Evolutionary conservation across 1,284 basidiomycete species (phyloP), one percentile per base, ranked within the genome.

Genomic region (Ceratobasidium sp.): DNA sequence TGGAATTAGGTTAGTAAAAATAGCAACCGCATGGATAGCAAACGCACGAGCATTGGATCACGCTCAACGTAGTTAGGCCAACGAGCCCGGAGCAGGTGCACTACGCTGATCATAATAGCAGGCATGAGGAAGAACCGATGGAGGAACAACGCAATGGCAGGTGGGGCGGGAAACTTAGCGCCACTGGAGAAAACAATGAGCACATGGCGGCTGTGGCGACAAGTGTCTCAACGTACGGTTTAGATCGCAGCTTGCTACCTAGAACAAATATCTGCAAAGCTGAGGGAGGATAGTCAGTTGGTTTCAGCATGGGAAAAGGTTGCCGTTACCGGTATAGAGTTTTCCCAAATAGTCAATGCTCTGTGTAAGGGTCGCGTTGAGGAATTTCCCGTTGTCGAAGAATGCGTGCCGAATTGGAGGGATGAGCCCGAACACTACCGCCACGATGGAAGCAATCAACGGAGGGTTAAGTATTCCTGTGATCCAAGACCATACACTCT

Each of bases 231-330:
- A 62, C 69, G 27, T 9, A 73, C 71, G 22, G n/a, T 37, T 63
- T 73, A n/a, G 71, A 73, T 48, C 59, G 71, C 19, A 73, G 27
- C n/a, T 73, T 73, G 59, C 71, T 63, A 24, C 71, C 71, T 5
- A 73, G 37, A 16, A 63, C 71, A 39, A 73, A 73, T n/a, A 73
- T 73, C 31, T 73, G 71, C 24, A 73, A 39, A 22, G 71, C 71
- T 73, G 31, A 63, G 37, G 27, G 24, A 19, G 11, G 19, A 37
- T n/a, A 58, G 16, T 46, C 1, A 29, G 58, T n/a, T 19, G 24
- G 13, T 13, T 53, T 53, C 29, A 66, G 41, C 6, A 5, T 6
- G 43, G 31, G 19, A 24, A 34, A 59, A 27, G 27, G 19, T 19
- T 1, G 27, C n/a, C n/a, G 46, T 19, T 51, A 73, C 71, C 59